A percentile compares a stretch with the other conserved stretches of the same genome.
Conservation (phyloP, 2,329 filamentous ascomycete genomes). For the Talaromyces albobiverticillius region DNA sequence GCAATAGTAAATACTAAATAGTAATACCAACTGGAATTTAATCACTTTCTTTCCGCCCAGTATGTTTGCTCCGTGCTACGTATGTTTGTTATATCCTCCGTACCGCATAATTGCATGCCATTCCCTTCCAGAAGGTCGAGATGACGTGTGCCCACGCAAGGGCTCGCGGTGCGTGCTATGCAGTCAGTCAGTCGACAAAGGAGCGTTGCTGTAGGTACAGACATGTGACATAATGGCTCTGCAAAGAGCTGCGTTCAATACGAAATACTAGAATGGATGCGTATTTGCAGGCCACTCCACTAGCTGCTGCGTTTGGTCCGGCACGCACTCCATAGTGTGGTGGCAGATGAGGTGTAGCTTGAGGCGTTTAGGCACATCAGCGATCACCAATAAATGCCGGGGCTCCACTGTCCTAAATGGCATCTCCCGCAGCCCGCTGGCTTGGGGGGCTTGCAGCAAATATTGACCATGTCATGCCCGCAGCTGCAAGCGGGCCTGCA, state of each 20-base stretch:
- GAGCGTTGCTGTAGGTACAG: too few relatives aligned
- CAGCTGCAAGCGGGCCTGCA: not conserved
- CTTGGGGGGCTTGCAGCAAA: not conserved
- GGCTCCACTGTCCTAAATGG: conserved; percentile 14
- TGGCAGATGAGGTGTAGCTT: too few relatives aligned
- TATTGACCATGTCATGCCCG: not conserved
- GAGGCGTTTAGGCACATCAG: too few relatives aligned
- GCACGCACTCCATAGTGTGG: too few relatives aligned
- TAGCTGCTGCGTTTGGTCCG: too few relatives aligned
- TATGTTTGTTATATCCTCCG: not conserved
- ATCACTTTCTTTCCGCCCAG: not conserved
- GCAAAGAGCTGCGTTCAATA: too few relatives aligned
- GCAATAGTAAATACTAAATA: not conserved
- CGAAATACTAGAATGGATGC: too few relatives aligned
- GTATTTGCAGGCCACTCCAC: too few relatives aligned
- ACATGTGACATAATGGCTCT: too few relatives aligned
- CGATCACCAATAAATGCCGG: conserved; percentile 17
- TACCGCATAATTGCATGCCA: not conserved
- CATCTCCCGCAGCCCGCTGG: conserved; percentile 15
- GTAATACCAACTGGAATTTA: not conserved
- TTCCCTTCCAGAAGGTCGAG: conserved; percentile 4
- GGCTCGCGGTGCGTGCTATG: not conserved
- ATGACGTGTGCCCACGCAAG: conserved; percentile 8
- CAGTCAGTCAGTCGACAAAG: too few relatives aligned
- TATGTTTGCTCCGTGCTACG: too few relatives aligned